Percentiles rank a stretch among this genome's conserved stretches.
Conservation (phyloP, 2,329 filamentous ascomycete species). For the Fusarium nygamai region DNA sequence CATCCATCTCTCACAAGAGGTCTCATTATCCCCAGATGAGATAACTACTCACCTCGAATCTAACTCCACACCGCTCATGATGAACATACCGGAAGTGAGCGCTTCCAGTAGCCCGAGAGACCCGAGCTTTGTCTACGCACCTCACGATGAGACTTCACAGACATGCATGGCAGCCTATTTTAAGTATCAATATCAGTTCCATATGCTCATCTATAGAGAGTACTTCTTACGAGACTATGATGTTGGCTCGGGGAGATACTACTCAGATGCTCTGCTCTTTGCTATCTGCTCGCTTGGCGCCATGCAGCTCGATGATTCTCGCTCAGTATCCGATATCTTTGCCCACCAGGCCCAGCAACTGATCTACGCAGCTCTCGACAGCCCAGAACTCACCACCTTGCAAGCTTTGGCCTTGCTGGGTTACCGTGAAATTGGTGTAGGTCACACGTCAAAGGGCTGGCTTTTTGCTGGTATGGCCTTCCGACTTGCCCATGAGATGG, state of each 20-base stretch:
- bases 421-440: conserved; percentile 59
- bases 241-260: conserved; percentile 57
- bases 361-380: conserved; percentile 56
- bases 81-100: conserved; percentile 15
- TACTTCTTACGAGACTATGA: conserved; percentile 62
- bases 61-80: conserved; percentile 14
- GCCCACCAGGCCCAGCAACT: conserved; percentile 56
- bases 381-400: conserved; percentile 58
- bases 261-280: conserved; percentile 60
- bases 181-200: conserved; percentile 58
- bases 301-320: conserved; percentile 54
- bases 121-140: conserved; percentile 50
- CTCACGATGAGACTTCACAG: conserved; percentile 56
- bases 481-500: conserved; percentile 62
- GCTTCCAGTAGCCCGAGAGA: conserved; percentile 34
- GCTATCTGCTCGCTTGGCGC: conserved; percentile 61
- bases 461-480: conserved; percentile 63
- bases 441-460: conserved; percentile 61
- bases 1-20: conserved; percentile 47
- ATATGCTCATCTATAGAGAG: conserved; percentile 62
- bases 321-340: conserved; percentile 54
- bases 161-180: conserved; percentile 60
- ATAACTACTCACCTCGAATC: conserved; percentile 23
- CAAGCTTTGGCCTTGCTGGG: conserved; percentile 57
- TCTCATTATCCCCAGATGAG: conserved; percentile 31